These are phyloP conservation scores for Colletotrichum sp. DNA, from an alignment of 2,329 filamentous ascomycete species.

Conservation along the genomic window DNA sequence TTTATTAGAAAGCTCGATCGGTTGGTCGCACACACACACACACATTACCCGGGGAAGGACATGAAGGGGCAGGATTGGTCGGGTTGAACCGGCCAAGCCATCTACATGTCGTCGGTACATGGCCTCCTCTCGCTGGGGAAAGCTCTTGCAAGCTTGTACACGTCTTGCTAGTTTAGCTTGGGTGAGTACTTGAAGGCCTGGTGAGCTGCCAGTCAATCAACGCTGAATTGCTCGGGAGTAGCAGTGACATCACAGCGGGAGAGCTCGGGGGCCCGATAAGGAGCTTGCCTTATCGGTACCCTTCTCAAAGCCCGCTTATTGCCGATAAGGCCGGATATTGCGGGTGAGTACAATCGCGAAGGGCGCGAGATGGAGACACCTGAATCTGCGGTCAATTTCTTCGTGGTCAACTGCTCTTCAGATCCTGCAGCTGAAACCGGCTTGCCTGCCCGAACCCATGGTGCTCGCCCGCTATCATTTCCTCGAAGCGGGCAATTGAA, in stretches of 20 bases:
- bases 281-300: not conserved
- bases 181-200: not conserved
- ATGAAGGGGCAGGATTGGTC: not conserved
- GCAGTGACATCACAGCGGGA: conserved; percentile 8
- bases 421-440: not conserved
- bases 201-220: not conserved
- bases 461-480: not conserved
- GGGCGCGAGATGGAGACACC: not conserved
- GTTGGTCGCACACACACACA: not conserved
- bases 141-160: not conserved
- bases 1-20: not conserved
- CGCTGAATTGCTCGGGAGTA: not conserved
- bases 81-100: not conserved
- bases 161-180: not conserved
- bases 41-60: not conserved
- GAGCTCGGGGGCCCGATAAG: not conserved
- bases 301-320: not conserved
- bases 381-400: not conserved
- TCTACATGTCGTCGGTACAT: not conserved
- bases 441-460: not conserved
- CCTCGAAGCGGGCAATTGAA: not conserved
- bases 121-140: not conserved
- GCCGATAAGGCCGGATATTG: not conserved
- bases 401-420: not conserved
- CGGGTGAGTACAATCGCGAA: not conserved